Base-by-base conservation (phyloP, 108 stramenopile species). In the Cylindrotheca fusiformis region DNA sequence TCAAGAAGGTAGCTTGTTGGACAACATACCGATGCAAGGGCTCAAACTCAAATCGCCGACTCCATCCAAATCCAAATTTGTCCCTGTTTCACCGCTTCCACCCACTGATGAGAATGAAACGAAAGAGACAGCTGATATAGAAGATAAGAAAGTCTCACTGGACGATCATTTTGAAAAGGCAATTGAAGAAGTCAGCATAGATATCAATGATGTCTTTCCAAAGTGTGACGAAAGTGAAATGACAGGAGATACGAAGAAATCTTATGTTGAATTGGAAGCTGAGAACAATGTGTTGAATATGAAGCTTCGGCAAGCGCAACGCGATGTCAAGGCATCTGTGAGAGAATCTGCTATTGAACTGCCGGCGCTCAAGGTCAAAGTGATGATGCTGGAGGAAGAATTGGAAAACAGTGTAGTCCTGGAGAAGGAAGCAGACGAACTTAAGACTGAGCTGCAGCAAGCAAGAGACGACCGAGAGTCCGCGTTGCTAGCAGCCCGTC, bases 361-460 rank as follows among this genome's bases (percentile, higher is more conserved):
- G 49, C 76, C 76, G 17, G 65, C 70, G 0, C 45, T 77, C 41
- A 77, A 79, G 48, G 56, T 52, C 4, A 59, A 63, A 10, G 57
- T 70, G 3, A 44, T 22, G 36, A 55, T 63, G 55, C 47, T 74
- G 49, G 56, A 67, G 57, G 65, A 74, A 52, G 55, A 59, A 30
- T 49, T 66, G 4, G 49, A 59, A 46, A 33, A 70, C 49, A 52
- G 49, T 1, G 36, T 45, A n/a, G 20, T 46, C 47, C 6, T 71
- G 4, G 67, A 77, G 27, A 23, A 55, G 2, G 76, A 77, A 36
- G 50, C 67, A 4, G 32, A 56, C 2, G 49, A 69, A 28, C 51
- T 79, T 2, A 63, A 51, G 45, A 46, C 60, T 47, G 63, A 79
- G 61, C 45, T 74, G 55, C 62, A 62, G 19, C 54, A 68, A 33